A percentile compares a stretch with the other conserved stretches of the same genome.
Evolutionary conservation across 2,329 filamentous ascomycete genomes (phyloP).

Genomic region (Beauveria australis): DNA sequence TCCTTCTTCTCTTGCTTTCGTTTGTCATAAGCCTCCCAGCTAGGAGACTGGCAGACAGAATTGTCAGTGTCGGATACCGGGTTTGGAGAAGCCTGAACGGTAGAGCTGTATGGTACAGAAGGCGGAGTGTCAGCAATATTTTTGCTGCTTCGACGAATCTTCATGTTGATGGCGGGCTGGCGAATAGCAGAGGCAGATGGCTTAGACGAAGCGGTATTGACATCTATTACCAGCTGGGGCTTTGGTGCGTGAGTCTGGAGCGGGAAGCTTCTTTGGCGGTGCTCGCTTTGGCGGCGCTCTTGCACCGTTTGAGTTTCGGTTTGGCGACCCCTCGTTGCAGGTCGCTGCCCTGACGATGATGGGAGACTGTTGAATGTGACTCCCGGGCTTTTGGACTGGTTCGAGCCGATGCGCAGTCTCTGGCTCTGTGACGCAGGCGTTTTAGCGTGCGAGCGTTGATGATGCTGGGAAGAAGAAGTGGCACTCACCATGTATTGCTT

Average conservation of each 20-base stretch:
- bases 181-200: background rate
- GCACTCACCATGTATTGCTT: constrained; percentile 48
- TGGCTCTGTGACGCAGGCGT: background rate
- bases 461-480: background rate
- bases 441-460: background rate
- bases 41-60: constrained; percentile 52
- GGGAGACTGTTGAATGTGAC: background rate
- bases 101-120: constrained; percentile 10
- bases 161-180: constrained; percentile 1
- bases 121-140: background rate
- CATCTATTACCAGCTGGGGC: constrained; percentile 9
- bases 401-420: constrained; percentile 5
- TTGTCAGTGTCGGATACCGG: constrained; percentile 15
- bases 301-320: constrained; percentile 1
- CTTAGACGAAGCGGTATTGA: background rate
- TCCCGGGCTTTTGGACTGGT: background rate
- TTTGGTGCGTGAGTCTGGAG: constrained; percentile 2
- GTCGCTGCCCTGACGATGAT: background rate
- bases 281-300: constrained; percentile 2
- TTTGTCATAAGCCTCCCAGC: constrained; percentile 50
- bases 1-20: constrained; percentile 46
- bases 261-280: constrained; percentile 6
- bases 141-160: background rate
- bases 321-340: background rate
- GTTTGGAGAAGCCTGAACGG: background rate